Evolutionary conservation across 2,329 filamentous ascomycete genomes (phyloP).

Genomic region (Fusarium austroafricanum): DNA sequence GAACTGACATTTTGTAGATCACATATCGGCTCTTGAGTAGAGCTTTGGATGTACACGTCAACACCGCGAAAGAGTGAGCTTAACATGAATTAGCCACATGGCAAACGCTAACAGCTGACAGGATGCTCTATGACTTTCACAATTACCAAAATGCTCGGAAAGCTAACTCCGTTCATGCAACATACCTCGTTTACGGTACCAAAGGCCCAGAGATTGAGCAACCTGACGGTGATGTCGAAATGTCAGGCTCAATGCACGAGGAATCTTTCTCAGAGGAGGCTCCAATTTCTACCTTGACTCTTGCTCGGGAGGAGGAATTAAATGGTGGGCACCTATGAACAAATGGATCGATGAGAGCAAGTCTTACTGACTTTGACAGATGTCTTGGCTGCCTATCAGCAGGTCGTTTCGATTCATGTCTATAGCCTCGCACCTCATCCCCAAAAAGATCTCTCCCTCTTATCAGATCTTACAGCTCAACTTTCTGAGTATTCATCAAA

Average conservation of each 20-base stretch:
- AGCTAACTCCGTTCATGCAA: slow-evolving; percentile 83
- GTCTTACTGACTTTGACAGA: slow-evolving; percentile 58
- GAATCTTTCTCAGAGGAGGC: slow-evolving; percentile 61
- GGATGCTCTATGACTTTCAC: slow-evolving; percentile 93
- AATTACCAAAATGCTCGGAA: slow-evolving; percentile 84
- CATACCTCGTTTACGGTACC: slow-evolving; percentile 85
- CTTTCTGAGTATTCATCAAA: slow-evolving; percentile 65
- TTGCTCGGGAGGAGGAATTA: slow-evolving; percentile 79
- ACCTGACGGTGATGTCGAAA: slow-evolving; percentile 74
- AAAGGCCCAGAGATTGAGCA: slow-evolving; percentile 58
- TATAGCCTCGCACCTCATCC: slow-evolving; percentile 84
- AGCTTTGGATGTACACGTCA: slow-evolving; percentile 84
- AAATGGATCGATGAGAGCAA: background rate
- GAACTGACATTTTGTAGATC: slow-evolving; percentile 65
- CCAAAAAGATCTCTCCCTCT: slow-evolving; percentile 74
- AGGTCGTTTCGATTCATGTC: slow-evolving; percentile 83
- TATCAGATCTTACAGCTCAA: slow-evolving; percentile 77
- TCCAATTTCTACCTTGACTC: slow-evolving; percentile 68
- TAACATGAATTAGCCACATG: background rate
- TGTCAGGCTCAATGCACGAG: slow-evolving; percentile 74
- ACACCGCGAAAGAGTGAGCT: slow-evolving; percentile 85
- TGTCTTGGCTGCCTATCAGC: slow-evolving; percentile 73
- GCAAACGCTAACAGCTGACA: slow-evolving; percentile 53
- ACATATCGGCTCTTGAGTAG: slow-evolving; percentile 89
- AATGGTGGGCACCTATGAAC: slow-evolving; percentile 58